A percentile compares a stretch with the other conserved stretches of the same genome.
These are phyloP conservation scores for Neurospora tetrasperma DNA, from an alignment of 495 filamentous ascomycete genomes.

Conservation along the genomic window DNA sequence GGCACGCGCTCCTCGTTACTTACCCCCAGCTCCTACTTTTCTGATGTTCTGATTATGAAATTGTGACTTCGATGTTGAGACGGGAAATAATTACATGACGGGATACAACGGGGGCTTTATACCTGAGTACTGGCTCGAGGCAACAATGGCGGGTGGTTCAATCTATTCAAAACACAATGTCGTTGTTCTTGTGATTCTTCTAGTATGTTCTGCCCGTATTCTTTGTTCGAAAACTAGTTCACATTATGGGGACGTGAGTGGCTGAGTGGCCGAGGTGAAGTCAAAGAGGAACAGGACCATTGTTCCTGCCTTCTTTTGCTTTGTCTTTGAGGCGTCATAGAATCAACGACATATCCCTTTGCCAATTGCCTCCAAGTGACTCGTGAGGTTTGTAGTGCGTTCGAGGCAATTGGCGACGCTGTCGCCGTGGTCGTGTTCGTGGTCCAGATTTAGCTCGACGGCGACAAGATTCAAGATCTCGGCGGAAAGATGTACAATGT, in stretches of 20 bases:
- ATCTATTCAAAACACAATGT: neutral
- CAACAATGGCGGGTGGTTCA: too few relatives aligned
- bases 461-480: too few relatives aligned
- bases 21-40: neutral
- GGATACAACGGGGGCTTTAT: neutral
- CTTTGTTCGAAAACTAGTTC: neutral
- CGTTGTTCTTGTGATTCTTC: neutral
- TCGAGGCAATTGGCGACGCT: too few relatives aligned
- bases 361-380: too few relatives aligned
- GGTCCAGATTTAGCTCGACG: too few relatives aligned
- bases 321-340: neutral
- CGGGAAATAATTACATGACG: neutral
- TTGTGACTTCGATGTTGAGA: neutral
- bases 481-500: too few relatives aligned
- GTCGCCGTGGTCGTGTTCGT: too few relatives aligned
- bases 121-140: neutral
- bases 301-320: neutral
- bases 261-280: neutral
- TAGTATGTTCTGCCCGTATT: neutral
- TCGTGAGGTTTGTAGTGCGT: too few relatives aligned
- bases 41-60: neutral
- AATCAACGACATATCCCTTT: too few relatives aligned
- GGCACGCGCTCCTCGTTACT: neutral
- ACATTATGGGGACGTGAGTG: neutral
- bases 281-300: neutral